phyloP scores from a whole-genome alignment of 208 protist species.

The Blastocrithidia nonstop region DNA sequence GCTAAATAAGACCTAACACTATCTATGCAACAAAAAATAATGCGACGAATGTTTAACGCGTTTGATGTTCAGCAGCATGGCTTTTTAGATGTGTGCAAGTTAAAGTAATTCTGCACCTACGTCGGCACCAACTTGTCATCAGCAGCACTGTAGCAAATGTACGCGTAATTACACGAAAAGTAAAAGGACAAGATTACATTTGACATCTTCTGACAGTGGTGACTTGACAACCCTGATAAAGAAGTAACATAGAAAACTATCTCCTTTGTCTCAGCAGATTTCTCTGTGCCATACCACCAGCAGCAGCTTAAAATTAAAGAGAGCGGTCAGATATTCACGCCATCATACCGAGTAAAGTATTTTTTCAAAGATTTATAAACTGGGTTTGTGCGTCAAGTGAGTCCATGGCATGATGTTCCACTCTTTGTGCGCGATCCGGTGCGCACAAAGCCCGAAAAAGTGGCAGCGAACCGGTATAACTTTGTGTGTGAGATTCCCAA shows the following conservation, averaged over 20 bases:
- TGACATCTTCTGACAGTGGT: constrained; percentile 79
- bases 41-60: constrained; percentile 77
- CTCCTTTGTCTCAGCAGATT: constrained; percentile 75
- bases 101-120: constrained; percentile 72
- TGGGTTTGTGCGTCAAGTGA: constrained; percentile 49
- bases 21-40: constrained; percentile 60
- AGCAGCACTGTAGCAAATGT: constrained; percentile 29
- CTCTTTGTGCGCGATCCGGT: constrained; percentile 75
- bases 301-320: constrained; percentile 77
- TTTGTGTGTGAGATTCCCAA: constrained; percentile 91
- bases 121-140: constrained; percentile 21
- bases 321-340: constrained; percentile 75
- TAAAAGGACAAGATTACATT: constrained; percentile 53
- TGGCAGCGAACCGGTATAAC: constrained; percentile 80
- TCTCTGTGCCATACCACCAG: constrained; percentile 79
- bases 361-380: constrained; percentile 82
- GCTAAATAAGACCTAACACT: constrained; percentile 57
- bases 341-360: constrained; percentile 85
- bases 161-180: constrained; percentile 28
- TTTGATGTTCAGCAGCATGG: constrained; percentile 76
- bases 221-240: constrained; percentile 30
- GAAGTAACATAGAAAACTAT: constrained; percentile 42
- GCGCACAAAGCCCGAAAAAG: constrained; percentile 67
- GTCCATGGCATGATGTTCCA: constrained; percentile 87
- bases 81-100: constrained; percentile 34